Base-by-base conservation (phyloP, 495 filamentous ascomycete genomes). In the Clavariopsis aquatica region DNA sequence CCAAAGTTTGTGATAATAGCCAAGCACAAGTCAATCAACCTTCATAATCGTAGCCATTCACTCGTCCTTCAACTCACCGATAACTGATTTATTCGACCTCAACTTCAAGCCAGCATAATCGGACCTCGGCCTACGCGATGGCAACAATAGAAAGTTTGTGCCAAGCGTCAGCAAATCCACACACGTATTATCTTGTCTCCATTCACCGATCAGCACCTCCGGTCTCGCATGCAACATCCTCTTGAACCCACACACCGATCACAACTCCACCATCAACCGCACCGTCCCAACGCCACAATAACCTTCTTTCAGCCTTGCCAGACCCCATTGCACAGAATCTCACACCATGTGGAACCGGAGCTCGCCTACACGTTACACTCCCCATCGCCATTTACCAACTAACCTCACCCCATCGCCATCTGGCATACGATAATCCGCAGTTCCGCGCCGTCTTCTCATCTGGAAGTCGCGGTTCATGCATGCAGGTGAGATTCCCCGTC, bases 271-370 rank as follows among this genome's bases (percentile, higher is more conserved):
- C 36, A 22, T 31, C 10, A 38, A 22, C 36, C 29, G 4, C 51
- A 41, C 45, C n/a, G 29, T 29, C 12, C 31, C 2, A 49, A 1
- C 36, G 20, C 65, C 59, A 68, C 60, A 62, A 68, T 68, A 63
- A 58, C 59, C 34, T 54, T 60, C 59, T 64, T 54, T 64, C 59
- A 63, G 65, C 52, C 65, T 53, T 64, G 60, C 60, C 17, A 53
- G 47, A 49, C 47, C 15, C 43, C 7, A n/a, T n/a, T n/a, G n/a
- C n/a, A 6, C 43, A n/a, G 2, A 49, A 27, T 49, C 47, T 47
- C 17, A 47, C 45, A 6, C 20, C 45, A 6, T n/a, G 20, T 23
- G 7, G 6, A n/a, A 63, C 46, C 64, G 64, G 64, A 62, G 41
- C 15, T 67, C 64, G 64, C 64, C 64, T 67, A 67, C n/a, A n/a